These are phyloP conservation scores for Podospora fimiseda DNA, from an alignment of 495 filamentous ascomycete genomes.

Conservation along the genomic window DNA sequence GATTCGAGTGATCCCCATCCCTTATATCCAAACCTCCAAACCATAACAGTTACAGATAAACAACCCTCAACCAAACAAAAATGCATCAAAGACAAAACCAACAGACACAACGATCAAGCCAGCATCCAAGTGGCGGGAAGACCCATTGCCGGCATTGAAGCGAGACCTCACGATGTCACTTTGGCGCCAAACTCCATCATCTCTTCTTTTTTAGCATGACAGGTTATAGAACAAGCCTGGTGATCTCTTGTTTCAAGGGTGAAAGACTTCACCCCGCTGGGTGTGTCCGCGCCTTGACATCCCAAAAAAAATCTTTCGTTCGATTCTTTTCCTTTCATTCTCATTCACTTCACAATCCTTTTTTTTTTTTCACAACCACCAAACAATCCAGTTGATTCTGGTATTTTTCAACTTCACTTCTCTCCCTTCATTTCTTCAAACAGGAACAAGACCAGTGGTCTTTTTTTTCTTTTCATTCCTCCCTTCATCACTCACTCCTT, in stretches of 20 bases:
- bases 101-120: slow-evolving; percentile 2
- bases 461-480: slow-evolving; percentile 1
- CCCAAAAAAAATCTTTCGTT: neutral
- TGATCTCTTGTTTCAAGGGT: slow-evolving; percentile 15
- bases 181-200: neutral
- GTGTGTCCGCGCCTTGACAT: neutral
- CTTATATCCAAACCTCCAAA: neutral
- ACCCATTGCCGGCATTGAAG: slow-evolving; percentile 10
- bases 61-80: neutral
- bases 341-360: neutral
- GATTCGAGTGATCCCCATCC: neutral
- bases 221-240: slow-evolving; percentile 1
- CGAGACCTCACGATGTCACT: neutral
- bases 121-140: neutral
- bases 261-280: neutral
- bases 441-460: neutral
- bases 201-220: neutral
- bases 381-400: neutral
- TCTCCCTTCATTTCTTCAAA: neutral
- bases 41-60: neutral
- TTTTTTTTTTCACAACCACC: neutral
- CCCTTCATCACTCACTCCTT: neutral
- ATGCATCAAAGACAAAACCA: neutral
- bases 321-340: neutral
- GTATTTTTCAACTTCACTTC: neutral